Conservation (phyloP, 345 rosid genomes). For the Syzygium oleosum region DNA sequence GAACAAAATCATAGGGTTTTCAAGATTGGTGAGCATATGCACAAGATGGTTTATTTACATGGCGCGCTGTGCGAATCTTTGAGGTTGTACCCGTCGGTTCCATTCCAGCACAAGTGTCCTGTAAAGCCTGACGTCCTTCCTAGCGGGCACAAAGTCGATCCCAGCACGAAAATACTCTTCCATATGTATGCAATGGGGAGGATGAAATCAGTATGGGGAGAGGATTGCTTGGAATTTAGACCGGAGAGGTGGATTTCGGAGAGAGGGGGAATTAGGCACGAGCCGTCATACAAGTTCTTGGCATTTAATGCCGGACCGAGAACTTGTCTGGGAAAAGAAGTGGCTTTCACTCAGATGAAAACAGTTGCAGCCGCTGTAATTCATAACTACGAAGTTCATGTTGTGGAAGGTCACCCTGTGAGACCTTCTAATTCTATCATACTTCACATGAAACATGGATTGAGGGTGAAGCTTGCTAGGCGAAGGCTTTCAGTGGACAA, state of each 20-base stretch:
- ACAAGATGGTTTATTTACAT: slow-evolving; percentile 24
- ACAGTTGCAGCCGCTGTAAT: slow-evolving; percentile 26
- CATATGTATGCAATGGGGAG: slow-evolving; percentile 22
- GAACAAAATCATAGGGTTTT: neutral
- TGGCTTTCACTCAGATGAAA: slow-evolving; percentile 54
- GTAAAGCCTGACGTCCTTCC: slow-evolving; percentile 16
- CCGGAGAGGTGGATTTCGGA: slow-evolving; percentile 32
- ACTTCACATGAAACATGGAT: slow-evolving; percentile 43
- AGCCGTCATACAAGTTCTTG: slow-evolving; percentile 49
- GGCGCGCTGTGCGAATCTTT: slow-evolving; percentile 24
- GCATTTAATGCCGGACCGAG: slow-evolving; percentile 64
- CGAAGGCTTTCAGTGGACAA: neutral
- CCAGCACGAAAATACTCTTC: slow-evolving; percentile 6
- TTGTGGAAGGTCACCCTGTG: slow-evolving; percentile 26
- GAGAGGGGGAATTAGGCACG: slow-evolving; percentile 17
- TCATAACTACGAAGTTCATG: slow-evolving; percentile 24
- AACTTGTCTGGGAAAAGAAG: slow-evolving; percentile 51
- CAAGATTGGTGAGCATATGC: neutral
- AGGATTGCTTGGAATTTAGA: slow-evolving; percentile 25
- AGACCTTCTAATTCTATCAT: slow-evolving; percentile 23
- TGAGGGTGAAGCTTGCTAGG: slow-evolving; percentile 22
- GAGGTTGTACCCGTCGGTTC: slow-evolving; percentile 25
- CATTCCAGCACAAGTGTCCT: slow-evolving; percentile 20
- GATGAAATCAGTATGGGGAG: slow-evolving; percentile 24
- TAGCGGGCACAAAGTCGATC: slow-evolving; percentile 21